Evolutionary conservation across 805 yeast genomes (phyloP).

Genomic region (Candida bentonensis): DNA sequence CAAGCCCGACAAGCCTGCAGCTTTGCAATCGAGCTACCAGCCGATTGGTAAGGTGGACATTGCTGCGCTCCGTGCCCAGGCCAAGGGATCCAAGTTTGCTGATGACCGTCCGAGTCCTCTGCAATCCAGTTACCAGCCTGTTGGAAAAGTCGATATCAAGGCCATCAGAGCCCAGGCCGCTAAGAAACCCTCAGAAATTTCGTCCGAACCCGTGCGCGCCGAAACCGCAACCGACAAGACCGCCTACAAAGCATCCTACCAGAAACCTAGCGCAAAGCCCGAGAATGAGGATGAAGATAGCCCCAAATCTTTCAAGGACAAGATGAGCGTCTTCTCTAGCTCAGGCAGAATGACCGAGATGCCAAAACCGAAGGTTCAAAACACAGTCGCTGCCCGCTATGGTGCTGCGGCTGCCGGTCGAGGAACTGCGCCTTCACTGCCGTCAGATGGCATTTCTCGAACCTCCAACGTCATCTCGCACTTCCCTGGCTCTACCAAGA

Average conservation of each 20-base stretch:
- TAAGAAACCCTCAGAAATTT: conserved; percentile 9
- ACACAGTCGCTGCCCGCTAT: conserved; percentile 16
- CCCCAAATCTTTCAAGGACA: conserved; percentile 17
- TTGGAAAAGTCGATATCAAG: conserved; percentile 44
- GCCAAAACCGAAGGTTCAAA: conserved; percentile 45
- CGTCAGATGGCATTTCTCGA: conserved; percentile 26
- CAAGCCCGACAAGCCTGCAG: conserved; percentile 7
- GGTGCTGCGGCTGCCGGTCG: conserved; percentile 8
- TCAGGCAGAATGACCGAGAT: conserved; percentile 43
- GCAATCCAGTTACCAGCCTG: conserved; percentile 42
- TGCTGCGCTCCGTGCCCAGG: conserved; percentile 18
- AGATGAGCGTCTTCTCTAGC: conserved; percentile 21
- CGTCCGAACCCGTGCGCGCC: conserved; percentile 5
- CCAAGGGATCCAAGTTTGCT: conserved; percentile 15
- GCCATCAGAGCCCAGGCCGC: conserved; percentile 26
- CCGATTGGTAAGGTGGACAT: conserved; percentile 24
- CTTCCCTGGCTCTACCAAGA: conserved; percentile 49
- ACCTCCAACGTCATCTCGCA: conserved; percentile 9
- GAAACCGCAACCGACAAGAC: conserved; percentile 1
- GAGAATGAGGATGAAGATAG: conserved; percentile 12
- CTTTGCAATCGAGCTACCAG: conserved; percentile 17
- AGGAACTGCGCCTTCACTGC: conserved; percentile 25
- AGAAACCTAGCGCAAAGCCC: conserved; percentile 1
- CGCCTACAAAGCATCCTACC: conserved; percentile 8
- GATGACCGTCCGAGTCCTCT: conserved; percentile 22